Conservation (phyloP, 106 monocot species). For the Triglochin maritima region DNA sequence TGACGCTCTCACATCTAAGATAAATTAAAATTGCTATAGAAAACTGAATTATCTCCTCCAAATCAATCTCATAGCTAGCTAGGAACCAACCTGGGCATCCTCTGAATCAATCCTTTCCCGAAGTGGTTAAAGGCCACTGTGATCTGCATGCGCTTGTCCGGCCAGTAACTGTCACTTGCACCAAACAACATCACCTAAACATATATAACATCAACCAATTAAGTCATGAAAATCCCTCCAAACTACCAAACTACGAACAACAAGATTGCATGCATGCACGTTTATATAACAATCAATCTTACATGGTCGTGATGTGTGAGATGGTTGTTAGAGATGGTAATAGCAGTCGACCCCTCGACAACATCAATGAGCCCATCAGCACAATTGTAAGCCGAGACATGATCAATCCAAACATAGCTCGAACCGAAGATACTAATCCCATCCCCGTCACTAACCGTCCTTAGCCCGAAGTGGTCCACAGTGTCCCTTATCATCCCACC, state of each 20-base stretch:
- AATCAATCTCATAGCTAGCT: too few relatives aligned
- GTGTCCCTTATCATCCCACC: conserved; percentile 46
- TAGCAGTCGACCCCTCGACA: conserved; percentile 42
- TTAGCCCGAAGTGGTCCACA: conserved; percentile 17
- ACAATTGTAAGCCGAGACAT: conserved; percentile 18
- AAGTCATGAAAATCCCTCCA: too few relatives aligned
- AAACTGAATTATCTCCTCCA: too few relatives aligned
- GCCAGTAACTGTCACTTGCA: conserved; percentile 11
- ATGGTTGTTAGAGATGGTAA: conserved; percentile 68
- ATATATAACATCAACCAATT: too few relatives aligned
- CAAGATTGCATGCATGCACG: neutral
- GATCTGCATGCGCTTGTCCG: conserved; percentile 35
- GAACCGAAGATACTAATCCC: conserved; percentile 45
- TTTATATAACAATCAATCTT: neutral
- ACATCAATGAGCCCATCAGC: conserved; percentile 20
- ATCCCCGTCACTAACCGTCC: conserved; percentile 50
- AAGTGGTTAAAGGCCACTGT: conserved; percentile 63
- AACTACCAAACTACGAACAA: too few relatives aligned
- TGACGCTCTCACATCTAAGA: too few relatives aligned
- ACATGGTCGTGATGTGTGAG: conserved; percentile 50
- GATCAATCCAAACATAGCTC: conserved; percentile 57
- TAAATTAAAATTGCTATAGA: too few relatives aligned
- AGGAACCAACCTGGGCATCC: conserved; percentile 34
- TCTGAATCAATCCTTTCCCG: conserved; percentile 29
- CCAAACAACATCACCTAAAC: conserved; percentile 41